Evolutionary conservation across 257 asterid genomes (phyloP).

Genomic region (Solanum tarijense): DNA sequence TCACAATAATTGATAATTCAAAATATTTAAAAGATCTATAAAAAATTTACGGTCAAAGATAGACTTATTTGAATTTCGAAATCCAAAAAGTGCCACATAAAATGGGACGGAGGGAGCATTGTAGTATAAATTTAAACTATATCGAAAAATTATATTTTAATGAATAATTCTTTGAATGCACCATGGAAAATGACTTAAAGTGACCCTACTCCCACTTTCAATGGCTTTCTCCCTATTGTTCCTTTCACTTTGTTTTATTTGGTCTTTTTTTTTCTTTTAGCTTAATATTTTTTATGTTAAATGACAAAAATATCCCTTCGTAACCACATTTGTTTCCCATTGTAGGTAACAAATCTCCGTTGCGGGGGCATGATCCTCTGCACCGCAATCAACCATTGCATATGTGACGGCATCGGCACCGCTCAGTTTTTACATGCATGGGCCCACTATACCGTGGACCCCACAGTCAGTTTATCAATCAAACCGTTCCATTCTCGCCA

Average conservation of each 20-base stretch:
- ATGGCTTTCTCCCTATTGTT: slow-evolving; percentile 1
- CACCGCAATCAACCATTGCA: slow-evolving; percentile 62
- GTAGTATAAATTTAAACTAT: neutral
- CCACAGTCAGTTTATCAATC: slow-evolving; percentile 14
- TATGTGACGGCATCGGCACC: slow-evolving; percentile 76
- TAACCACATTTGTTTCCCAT: neutral
- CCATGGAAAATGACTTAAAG: neutral
- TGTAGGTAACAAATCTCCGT: slow-evolving; percentile 60
- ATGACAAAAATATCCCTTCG: neutral
- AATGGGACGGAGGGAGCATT: too few species aligned
- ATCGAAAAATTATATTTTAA: neutral
- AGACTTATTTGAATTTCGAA: too few species aligned
- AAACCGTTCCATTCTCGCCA: slow-evolving; percentile 57
- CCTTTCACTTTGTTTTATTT: slow-evolving; percentile 1
- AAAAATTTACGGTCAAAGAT: too few species aligned
- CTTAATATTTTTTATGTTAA: neutral
- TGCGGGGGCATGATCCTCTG: slow-evolving; percentile 74
- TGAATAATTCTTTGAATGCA: neutral
- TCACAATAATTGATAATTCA: too few species aligned
- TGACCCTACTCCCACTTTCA: slow-evolving; percentile 17
- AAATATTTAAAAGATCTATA: too few species aligned
- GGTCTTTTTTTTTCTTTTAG: neutral
- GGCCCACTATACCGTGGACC: slow-evolving; percentile 48
- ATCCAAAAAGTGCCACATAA: too few species aligned
- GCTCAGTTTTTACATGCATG: slow-evolving; percentile 76